Percentiles rank a stretch among this genome's conserved stretches.
These are phyloP conservation scores for Aspergillus fructus DNA, from an alignment of 2,329 filamentous ascomycete genomes.

Conservation along the genomic window DNA sequence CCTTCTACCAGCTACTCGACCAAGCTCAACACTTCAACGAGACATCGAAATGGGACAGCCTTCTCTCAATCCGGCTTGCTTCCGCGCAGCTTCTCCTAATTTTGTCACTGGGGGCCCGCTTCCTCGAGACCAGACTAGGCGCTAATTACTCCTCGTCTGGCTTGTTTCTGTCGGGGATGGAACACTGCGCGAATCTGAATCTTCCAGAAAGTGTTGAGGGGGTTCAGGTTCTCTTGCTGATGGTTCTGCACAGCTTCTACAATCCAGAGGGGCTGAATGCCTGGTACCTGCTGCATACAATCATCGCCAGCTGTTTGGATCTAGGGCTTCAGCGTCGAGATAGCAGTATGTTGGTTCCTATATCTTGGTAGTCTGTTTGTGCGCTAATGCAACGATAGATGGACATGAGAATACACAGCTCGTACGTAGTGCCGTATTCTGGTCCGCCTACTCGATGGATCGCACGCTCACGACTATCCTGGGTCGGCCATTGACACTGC, in stretches of 20 bases:
- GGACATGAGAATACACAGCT: not conserved
- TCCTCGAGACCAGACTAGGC: not conserved
- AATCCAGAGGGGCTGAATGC: slow-evolving; percentile 6
- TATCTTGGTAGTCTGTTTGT: not conserved
- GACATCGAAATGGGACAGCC: not conserved
- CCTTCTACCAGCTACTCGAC: not conserved
- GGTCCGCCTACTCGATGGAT: slow-evolving; percentile 8
- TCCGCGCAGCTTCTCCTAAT: not conserved
- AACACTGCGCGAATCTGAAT: not conserved
- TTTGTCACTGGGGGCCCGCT: not conserved
- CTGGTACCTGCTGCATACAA: slow-evolving; percentile 7
- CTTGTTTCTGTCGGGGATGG: not conserved
- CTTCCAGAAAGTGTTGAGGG: slow-evolving; percentile 6
- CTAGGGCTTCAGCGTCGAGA: slow-evolving; percentile 5
- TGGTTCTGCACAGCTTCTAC: slow-evolving; percentile 9
- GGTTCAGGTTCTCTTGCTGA: not conserved
- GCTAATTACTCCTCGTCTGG: not conserved
- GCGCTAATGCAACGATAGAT: not conserved
- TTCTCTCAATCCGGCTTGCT: not conserved
- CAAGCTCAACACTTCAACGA: not conserved
- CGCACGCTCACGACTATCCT: slow-evolving; percentile 7
- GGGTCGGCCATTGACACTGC: slow-evolving; percentile 2
- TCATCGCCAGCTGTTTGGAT: slow-evolving; percentile 6
- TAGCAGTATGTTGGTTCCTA: not conserved
- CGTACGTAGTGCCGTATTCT: slow-evolving; percentile 5